These are phyloP conservation scores for Sclerotinia borealis DNA, from an alignment of 2,329 filamentous ascomycete genomes.

Conservation along the genomic window DNA sequence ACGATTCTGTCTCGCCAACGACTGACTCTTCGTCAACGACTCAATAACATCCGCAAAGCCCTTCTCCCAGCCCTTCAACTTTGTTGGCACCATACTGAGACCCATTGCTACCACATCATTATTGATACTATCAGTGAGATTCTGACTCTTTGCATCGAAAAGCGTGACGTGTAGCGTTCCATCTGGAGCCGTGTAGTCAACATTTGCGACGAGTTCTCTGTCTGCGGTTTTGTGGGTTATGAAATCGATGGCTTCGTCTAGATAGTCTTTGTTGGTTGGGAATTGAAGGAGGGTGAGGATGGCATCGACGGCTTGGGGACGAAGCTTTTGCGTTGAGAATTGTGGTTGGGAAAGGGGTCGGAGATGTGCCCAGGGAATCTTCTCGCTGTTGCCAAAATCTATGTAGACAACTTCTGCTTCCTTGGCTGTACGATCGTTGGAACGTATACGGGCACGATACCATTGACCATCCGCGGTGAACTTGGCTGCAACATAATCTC, in stretches of 20 bases:
- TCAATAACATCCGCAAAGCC: constrained; percentile 66
- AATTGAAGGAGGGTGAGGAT: constrained; percentile 85
- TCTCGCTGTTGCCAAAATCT: constrained; percentile 94
- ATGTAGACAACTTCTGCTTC: constrained; percentile 88
- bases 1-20: constrained; percentile 71
- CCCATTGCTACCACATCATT: constrained; percentile 79
- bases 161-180: constrained; percentile 81
- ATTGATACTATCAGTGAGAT: constrained; percentile 76
- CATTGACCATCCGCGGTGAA: constrained; percentile 87
- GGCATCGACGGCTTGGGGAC: constrained; percentile 80
- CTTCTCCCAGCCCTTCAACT: constrained; percentile 87
- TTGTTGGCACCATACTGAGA: constrained; percentile 83
- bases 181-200: constrained; percentile 81
- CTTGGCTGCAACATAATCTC: constrained; percentile 84
- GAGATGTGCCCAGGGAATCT: constrained; percentile 75
- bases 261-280: constrained; percentile 74
- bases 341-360: constrained; percentile 73
- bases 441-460: constrained; percentile 87
- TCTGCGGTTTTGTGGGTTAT: constrained; percentile 69
- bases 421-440: constrained; percentile 87
- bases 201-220: constrained; percentile 78
- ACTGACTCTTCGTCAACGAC: constrained; percentile 66
- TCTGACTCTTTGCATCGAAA: constrained; percentile 66
- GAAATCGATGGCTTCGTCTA: constrained; percentile 70
- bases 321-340: constrained; percentile 76